Evolutionary conservation across 257 asterid species (phyloP), one percentile per base, ranked within the genome.

Genomic region (Pogostemon cablin): DNA sequence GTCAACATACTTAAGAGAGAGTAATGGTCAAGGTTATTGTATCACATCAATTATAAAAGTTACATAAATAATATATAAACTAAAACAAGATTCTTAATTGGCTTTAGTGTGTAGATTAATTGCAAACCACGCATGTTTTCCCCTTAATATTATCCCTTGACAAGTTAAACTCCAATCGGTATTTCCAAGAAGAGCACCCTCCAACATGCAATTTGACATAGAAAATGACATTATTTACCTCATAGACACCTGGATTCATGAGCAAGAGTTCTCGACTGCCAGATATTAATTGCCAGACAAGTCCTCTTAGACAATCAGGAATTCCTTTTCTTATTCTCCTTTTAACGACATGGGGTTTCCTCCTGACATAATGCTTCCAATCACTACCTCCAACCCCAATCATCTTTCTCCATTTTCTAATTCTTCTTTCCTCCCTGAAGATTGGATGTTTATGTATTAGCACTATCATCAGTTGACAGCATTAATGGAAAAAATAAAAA

Each of bases 331-430:
- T 86, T 76, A 95, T 89, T 83, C 99, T 83, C 81, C 99, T 84
- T 85, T 85, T 91, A 62, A 95, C 98, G 73, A 90, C 96, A 72
- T 95, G 96, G 68, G 93, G 97, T 76, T 89, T 95, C 83, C 96
- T 90, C 78, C 98, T 77, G 72, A 89, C 84, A 79, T 91, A 95
- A 78, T 95, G 95, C 89, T 88, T 91, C 99, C 98, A 95, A 74
- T 95, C 99, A 78, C 95, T 91, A 67, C 99, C 98, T 25, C 99
- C 98, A 81, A 89, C 97, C 54, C 99, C 99, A 72, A 95, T 89
- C 99, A 91, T 95, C 81, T 86, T 95, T 72, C 99, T 91, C 99
- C 99, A 95, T 81, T 95, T 95, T 71, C 96, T 85, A 72, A 89
- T 86, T 78, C 88, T 89, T 82, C 93, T 89, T 79, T 95, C 96